These are phyloP conservation scores for Phytopythium cucurbitacearum DNA, from an alignment of 352 stramenopile species.

Conservation along the genomic window DNA sequence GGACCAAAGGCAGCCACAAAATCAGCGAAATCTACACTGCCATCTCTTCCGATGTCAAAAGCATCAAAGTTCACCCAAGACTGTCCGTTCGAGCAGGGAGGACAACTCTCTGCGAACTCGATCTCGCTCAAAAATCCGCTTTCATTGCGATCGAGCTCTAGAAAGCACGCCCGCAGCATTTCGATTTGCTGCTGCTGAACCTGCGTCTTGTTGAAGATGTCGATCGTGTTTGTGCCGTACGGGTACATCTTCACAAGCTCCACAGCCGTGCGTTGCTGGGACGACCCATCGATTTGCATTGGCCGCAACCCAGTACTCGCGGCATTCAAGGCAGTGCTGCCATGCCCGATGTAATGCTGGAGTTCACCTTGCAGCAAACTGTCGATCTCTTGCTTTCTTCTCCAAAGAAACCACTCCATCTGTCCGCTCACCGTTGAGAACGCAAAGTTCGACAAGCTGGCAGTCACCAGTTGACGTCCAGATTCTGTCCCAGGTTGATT, in stretches of 20 bases:
- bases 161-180: slow-evolving; percentile 43
- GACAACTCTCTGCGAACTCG: slow-evolving; percentile 19
- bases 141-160: slow-evolving; percentile 28
- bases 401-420: slow-evolving; percentile 78
- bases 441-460: slow-evolving; percentile 50
- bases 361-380: slow-evolving; percentile 56
- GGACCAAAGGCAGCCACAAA: slow-evolving; percentile 55
- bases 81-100: slow-evolving; percentile 11
- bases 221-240: slow-evolving; percentile 47
- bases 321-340: not conserved
- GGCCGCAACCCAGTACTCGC: no score
- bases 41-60: slow-evolving; percentile 52
- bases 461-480: slow-evolving; percentile 1
- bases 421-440: slow-evolving; percentile 59
- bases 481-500: not conserved
- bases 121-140: slow-evolving; percentile 27
- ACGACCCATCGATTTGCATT: not conserved
- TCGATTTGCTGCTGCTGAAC: slow-evolving; percentile 39
- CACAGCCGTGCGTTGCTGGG: not conserved
- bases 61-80: slow-evolving; percentile 38
- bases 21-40: slow-evolving; percentile 41
- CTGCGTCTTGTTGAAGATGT: slow-evolving; percentile 41
- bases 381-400: slow-evolving; percentile 68
- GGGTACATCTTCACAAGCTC: slow-evolving; percentile 50
- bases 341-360: slow-evolving; percentile 21